Evolutionary conservation across 2,329 filamentous ascomycete genomes (phyloP).

Genomic region (Xylariaceae sp.): DNA sequence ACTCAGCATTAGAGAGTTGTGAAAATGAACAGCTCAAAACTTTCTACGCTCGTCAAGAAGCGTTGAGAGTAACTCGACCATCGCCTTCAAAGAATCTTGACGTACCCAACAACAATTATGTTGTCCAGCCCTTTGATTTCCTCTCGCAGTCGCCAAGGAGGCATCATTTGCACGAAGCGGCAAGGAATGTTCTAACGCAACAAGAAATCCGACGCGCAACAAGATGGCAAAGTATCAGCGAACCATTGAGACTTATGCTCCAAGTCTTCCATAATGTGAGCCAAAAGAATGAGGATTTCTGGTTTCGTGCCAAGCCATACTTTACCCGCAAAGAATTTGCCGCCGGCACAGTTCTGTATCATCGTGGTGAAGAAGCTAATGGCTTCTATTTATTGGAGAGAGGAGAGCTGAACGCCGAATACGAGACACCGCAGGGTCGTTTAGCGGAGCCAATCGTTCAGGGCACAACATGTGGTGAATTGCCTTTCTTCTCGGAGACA

Average conservation of each 20-base stretch:
- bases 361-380: constrained; percentile 75
- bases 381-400: constrained; percentile 92
- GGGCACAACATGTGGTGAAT: constrained; percentile 91
- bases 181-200: constrained; percentile 75
- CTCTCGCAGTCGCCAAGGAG: constrained; percentile 81
- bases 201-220: constrained; percentile 64
- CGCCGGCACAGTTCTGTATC: constrained; percentile 77
- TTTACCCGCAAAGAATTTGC: constrained; percentile 74
- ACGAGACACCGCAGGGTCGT: constrained; percentile 86
- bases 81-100: constrained; percentile 54
- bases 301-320: constrained; percentile 80
- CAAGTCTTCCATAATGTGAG: constrained; percentile 95
- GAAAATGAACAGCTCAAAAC: constrained; percentile 92
- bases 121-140: constrained; percentile 44
- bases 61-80: constrained; percentile 56
- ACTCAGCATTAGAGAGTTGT: constrained; percentile 90
- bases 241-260: constrained; percentile 88
- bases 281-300: constrained; percentile 90
- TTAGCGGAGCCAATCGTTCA: constrained; percentile 93
- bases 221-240: constrained; percentile 85
- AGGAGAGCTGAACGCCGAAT: constrained; percentile 88
- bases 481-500: constrained; percentile 95
- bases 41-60: constrained; percentile 74
- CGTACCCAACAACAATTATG: constrained; percentile 51
- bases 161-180: constrained; percentile 78